phyloP scores from a whole-genome alignment of 805 yeast species.

The Zygosaccharomyces rouxii region DNA sequence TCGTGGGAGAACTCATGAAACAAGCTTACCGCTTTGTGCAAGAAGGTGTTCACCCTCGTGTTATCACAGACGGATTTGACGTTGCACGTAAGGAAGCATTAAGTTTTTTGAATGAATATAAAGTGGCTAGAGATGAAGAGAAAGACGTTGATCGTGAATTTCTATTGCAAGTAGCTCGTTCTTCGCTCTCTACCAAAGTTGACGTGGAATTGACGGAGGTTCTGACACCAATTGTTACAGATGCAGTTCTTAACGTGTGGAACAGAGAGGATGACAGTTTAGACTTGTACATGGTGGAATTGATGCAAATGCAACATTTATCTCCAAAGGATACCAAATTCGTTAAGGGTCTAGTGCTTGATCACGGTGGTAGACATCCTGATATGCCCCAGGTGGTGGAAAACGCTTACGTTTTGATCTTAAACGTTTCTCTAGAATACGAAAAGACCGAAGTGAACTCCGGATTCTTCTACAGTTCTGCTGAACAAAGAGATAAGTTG shows the following conservation, averaged over 20 bases:
- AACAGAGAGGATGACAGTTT: constrained; percentile 47
- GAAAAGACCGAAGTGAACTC: constrained; percentile 98
- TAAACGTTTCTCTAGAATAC: constrained; percentile 92
- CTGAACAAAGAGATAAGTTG: constrained; percentile 92
- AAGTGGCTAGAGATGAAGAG: constrained; percentile 41
- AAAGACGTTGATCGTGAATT: constrained; percentile 72
- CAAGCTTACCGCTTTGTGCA: constrained; percentile 89
- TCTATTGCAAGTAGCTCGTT: constrained; percentile 83
- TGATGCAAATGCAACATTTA: constrained; percentile 96
- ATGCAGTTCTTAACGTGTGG: constrained; percentile 82
- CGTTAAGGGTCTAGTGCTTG: constrained; percentile 85
- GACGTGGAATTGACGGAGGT: constrained; percentile 69
- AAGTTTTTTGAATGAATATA: constrained; percentile 63
- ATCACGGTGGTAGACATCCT: constrained; percentile 98
- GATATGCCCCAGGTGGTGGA: constrained; percentile 91
- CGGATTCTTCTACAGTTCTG: constrained; percentile 88
- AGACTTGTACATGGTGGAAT: constrained; percentile 95
- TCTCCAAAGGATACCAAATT: constrained; percentile 78
- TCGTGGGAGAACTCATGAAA: constrained; percentile 90
- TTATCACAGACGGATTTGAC: constrained; percentile 93
- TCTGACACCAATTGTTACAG: constrained; percentile 91
- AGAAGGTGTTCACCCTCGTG: constrained; percentile 96
- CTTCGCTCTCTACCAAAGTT: constrained; percentile 86
- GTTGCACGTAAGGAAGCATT: constrained; percentile 74
- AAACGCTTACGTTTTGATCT: constrained; percentile 79